These are phyloP conservation scores for Hydnomerulius pinastri DNA, from an alignment of 768 basidiomycete species.

Conservation along the genomic window DNA sequence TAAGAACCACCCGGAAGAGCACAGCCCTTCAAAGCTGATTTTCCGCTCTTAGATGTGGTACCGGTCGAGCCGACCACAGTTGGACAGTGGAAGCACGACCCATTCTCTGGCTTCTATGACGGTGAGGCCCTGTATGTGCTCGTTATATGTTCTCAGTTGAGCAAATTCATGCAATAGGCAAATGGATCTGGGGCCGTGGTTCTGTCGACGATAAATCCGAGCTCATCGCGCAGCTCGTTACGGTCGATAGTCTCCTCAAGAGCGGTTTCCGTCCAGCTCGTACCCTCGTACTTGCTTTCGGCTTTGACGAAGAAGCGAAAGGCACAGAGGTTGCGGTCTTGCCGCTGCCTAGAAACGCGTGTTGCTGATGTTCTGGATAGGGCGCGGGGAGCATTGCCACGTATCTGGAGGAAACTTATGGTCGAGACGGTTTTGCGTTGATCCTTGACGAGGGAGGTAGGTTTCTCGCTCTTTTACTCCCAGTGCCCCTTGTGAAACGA, in stretches of 20 bases:
- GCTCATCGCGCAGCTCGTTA: conserved; percentile 52
- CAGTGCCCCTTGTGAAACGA: neutral
- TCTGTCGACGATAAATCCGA: conserved; percentile 72
- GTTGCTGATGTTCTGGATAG: conserved; percentile 29
- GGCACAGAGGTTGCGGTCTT: conserved; percentile 39
- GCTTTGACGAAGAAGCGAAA: conserved; percentile 58
- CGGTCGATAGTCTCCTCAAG: conserved; percentile 48
- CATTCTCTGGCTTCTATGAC: conserved; percentile 60
- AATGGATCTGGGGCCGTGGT: conserved; percentile 77
- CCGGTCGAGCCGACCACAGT: conserved; percentile 58
- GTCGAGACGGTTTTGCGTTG: conserved; percentile 66
- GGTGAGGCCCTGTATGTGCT: conserved; percentile 37
- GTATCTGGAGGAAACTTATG: conserved; percentile 59
- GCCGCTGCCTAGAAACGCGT: too few relatives aligned
- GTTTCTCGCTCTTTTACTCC: conserved; percentile 12
- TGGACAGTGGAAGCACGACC: conserved; percentile 56
- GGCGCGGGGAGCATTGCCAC: conserved; percentile 51
- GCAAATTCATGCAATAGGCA: conserved; percentile 27
- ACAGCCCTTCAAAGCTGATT: neutral
- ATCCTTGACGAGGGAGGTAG: conserved; percentile 84
- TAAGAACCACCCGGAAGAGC: neutral
- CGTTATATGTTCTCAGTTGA: neutral
- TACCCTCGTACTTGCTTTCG: conserved; percentile 40
- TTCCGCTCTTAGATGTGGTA: conserved; percentile 51
- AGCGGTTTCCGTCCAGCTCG: conserved; percentile 50